Percentiles rank a stretch among this genome's conserved stretches.
These are phyloP conservation scores for Verticillium klebahnii DNA, from an alignment of 2,329 filamentous ascomycete genomes.

Conservation along the genomic window DNA sequence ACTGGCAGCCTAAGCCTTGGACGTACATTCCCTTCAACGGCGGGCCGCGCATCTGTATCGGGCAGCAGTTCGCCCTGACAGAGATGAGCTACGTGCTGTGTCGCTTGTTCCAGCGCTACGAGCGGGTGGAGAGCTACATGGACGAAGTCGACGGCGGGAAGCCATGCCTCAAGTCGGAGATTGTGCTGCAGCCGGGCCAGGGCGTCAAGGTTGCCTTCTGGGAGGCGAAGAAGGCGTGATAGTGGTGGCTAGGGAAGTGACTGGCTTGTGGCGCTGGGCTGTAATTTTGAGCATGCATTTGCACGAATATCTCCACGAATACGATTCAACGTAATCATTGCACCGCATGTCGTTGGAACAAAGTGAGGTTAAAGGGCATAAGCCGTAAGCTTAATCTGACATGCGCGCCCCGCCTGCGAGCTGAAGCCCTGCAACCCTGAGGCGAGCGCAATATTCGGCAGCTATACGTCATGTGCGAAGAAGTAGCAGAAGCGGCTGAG, in stretches of 20 bases:
- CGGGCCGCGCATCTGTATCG: slow-evolving; percentile 69
- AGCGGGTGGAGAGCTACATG: slow-evolving; percentile 56
- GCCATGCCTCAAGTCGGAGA: slow-evolving; percentile 52
- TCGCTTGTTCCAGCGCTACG: slow-evolving; percentile 68
- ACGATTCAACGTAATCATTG: neutral
- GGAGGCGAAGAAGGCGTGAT: slow-evolving; percentile 30
- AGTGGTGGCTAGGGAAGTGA: neutral
- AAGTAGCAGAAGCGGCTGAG: too few species aligned
- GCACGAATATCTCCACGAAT: neutral
- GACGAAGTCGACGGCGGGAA: slow-evolving; percentile 46
- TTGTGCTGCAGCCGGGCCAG: slow-evolving; percentile 54
- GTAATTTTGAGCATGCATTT: neutral
- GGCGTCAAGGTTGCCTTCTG: slow-evolving; percentile 56
- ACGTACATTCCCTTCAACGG: slow-evolving; percentile 74
- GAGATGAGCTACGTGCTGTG: slow-evolving; percentile 72
- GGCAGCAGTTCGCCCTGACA: slow-evolving; percentile 76
- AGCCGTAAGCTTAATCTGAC: neutral
- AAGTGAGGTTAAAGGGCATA: neutral
- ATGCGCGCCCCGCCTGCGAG: neutral
- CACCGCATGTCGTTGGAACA: neutral
- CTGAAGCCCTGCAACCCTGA: too few species aligned
- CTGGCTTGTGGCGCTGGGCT: neutral
- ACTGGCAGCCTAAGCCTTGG: slow-evolving; percentile 62
- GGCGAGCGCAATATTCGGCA: too few species aligned
- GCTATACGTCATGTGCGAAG: too few species aligned